Percentiles rank a stretch among this genome's conserved stretches.
These are phyloP conservation scores for Solanum dulcamara DNA, from an alignment of 257 asterid species.

Conservation along the genomic window DNA sequence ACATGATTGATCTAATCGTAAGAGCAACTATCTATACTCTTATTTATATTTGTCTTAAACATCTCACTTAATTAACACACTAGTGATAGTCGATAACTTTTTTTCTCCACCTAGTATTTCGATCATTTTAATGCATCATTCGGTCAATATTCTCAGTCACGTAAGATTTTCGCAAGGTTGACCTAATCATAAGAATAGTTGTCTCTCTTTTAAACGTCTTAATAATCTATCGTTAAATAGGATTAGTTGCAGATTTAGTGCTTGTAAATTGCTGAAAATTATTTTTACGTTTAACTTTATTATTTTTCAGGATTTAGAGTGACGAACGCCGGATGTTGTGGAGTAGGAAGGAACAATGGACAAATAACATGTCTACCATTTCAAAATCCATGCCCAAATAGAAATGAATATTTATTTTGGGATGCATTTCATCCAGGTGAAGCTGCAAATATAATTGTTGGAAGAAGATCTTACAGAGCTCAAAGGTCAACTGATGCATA, in stretches of 20 bases:
- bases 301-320: constrained; percentile 48
- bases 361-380: constrained; percentile 81
- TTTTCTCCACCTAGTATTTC: too few relatives aligned
- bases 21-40: background rate
- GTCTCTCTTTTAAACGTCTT: too few relatives aligned
- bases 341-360: constrained; percentile 87
- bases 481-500: constrained; percentile 53
- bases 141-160: background rate
- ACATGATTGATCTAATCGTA: background rate
- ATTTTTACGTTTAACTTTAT: background rate
- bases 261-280: background rate
- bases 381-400: constrained; percentile 54
- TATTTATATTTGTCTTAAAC: background rate
- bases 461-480: constrained; percentile 69
- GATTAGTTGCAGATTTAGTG: too few relatives aligned
- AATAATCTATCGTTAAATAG: too few relatives aligned
- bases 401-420: constrained; percentile 66
- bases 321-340: constrained; percentile 80
- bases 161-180: background rate
- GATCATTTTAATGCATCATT: background rate
- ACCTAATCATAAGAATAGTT: too few relatives aligned
- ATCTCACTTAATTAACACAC: background rate
- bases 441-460: constrained; percentile 63
- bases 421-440: constrained; percentile 85
- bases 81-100: background rate